phyloP scores from a whole-genome alignment of 805 yeast genomes.

The Saccharomycopsis malanga region DNA sequence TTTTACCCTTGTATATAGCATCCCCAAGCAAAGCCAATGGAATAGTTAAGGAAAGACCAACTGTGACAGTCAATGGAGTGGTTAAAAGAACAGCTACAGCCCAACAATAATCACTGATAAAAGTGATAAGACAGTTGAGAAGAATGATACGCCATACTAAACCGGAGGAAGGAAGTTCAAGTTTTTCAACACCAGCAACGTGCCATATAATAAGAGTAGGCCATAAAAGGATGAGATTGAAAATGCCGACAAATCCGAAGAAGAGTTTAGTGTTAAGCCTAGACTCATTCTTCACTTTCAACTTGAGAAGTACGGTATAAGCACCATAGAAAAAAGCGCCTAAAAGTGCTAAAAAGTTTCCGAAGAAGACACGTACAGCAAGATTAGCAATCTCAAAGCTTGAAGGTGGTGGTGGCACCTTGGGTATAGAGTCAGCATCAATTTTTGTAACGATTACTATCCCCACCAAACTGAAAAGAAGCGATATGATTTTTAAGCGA shows the following conservation, averaged over 20 bases:
- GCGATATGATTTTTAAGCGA: conserved; percentile 57
- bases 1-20: conserved; percentile 58
- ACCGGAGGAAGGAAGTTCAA: conserved; percentile 53
- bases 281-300: conserved; percentile 64
- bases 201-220: conserved; percentile 69
- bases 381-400: neutral
- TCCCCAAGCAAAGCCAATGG: conserved; percentile 95
- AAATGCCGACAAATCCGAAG: conserved; percentile 91
- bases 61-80: conserved; percentile 91
- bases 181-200: conserved; percentile 54
- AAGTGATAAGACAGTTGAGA: conserved; percentile 68
- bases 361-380: conserved; percentile 34
- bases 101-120: conserved; percentile 91
- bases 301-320: conserved; percentile 78
- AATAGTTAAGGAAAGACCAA: conserved; percentile 86
- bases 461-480: conserved; percentile 67
- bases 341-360: conserved; percentile 70
- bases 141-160: conserved; percentile 41
- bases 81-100: conserved; percentile 91
- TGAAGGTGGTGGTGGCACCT: too few relatives aligned
- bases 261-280: conserved; percentile 78
- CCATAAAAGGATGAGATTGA: conserved; percentile 71
- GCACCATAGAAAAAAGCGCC: conserved; percentile 91
- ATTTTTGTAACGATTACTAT: conserved; percentile 70
- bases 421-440: conserved; percentile 40